phyloP scores from a whole-genome alignment of 768 basidiomycete species.

The Lentinula raphanica region DNA sequence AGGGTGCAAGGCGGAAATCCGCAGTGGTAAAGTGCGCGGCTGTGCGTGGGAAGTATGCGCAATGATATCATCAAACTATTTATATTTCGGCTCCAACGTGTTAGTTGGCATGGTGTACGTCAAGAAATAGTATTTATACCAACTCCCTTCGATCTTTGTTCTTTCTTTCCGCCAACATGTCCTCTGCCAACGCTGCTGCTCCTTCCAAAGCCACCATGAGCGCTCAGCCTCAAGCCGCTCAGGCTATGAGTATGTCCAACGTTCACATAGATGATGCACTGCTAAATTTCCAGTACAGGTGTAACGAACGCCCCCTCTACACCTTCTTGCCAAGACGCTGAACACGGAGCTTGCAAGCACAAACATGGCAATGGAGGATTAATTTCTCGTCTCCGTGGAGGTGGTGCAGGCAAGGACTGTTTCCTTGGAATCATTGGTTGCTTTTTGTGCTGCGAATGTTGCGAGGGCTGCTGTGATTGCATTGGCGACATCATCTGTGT shows the following conservation, averaged over 20 bases:
- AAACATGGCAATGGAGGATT: conserved; percentile 17
- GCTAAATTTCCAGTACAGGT: conserved; percentile 24
- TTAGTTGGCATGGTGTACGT: not conserved
- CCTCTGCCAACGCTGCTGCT: conserved; percentile 20
- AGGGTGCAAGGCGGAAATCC: not conserved
- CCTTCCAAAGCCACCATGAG: conserved; percentile 30
- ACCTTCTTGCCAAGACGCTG: conserved; percentile 11
- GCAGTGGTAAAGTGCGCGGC: not conserved
- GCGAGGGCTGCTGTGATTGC: conserved; percentile 75
- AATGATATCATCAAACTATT: not conserved
- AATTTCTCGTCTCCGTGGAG: conserved; percentile 62
- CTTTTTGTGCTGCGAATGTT: conserved; percentile 75
- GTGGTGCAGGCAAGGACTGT: conserved; percentile 69
- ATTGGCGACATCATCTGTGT: conserved; percentile 65
- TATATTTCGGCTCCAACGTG: not conserved
- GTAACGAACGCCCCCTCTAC: conserved; percentile 39
- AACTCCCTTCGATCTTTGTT: not conserved
- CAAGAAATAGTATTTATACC: not conserved
- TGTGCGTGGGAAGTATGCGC: not conserved
- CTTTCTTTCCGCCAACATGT: not conserved
- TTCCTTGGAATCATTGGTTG: conserved; percentile 56
- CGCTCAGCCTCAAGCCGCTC: conserved; percentile 54
- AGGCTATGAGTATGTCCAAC: conserved; percentile 57
- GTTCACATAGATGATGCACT: not conserved
- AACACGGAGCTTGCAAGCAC: conserved; percentile 34